Evolutionary conservation across 1,284 basidiomycete genomes (phyloP).

Genomic region (Moesziomyces globuligerus): DNA sequence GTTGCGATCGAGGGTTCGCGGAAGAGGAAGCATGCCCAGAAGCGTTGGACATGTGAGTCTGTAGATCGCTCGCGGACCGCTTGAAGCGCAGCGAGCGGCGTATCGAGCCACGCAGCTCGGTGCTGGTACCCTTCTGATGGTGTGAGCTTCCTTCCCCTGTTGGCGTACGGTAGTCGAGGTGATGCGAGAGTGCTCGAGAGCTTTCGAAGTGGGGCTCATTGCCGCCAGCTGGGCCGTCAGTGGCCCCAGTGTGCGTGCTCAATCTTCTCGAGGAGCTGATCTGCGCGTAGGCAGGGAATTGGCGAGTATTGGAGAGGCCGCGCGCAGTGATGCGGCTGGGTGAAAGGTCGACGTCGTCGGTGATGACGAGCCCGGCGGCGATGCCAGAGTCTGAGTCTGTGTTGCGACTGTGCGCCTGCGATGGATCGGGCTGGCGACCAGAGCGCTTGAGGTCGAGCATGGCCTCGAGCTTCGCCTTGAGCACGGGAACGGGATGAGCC

Average conservation of each 20-base stretch:
- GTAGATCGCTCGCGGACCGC: slow-evolving; percentile 41
- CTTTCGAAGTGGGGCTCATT: slow-evolving; percentile 13
- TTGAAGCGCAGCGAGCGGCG: slow-evolving; percentile 40
- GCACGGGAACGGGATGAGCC: slow-evolving; percentile 2
- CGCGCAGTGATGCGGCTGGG: slow-evolving; percentile 46
- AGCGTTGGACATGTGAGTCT: slow-evolving; percentile 7
- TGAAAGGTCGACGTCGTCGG: slow-evolving; percentile 58
- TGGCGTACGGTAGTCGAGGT: neutral
- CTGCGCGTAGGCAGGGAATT: slow-evolving; percentile 2
- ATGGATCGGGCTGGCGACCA: slow-evolving; percentile 3
- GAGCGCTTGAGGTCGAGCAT: slow-evolving; percentile 49
- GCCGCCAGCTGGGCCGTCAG: neutral
- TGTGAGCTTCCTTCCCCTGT: neutral
- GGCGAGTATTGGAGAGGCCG: slow-evolving; percentile 6
- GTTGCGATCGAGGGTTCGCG: slow-evolving; percentile 8
- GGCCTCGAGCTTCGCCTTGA: slow-evolving; percentile 43
- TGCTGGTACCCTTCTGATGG: slow-evolving; percentile 2
- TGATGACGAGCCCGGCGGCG: slow-evolving; percentile 53
- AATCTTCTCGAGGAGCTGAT: neutral
- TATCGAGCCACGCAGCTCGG: slow-evolving; percentile 16
- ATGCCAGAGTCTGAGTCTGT: slow-evolving; percentile 45
- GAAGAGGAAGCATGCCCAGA: slow-evolving; percentile 2
- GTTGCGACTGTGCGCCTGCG: slow-evolving; percentile 1
- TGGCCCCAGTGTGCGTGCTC: neutral
- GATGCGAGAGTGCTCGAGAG: slow-evolving; percentile 17